These are phyloP conservation scores for Cladobotryum mycophilum DNA, from an alignment of 2,329 filamentous ascomycete species.

Conservation along the genomic window DNA sequence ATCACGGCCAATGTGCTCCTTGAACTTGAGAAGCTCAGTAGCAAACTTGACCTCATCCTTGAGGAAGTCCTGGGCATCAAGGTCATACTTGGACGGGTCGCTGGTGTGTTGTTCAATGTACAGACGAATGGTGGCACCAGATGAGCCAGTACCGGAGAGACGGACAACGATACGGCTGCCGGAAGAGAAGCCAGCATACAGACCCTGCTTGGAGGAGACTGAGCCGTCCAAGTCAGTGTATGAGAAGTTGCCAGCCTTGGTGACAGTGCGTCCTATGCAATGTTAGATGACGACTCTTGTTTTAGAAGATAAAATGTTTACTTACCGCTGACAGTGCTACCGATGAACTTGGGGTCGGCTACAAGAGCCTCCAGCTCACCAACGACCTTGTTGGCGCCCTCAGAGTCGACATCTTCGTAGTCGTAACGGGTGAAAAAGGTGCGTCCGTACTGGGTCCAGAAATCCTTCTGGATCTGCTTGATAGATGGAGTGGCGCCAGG, in stretches of 20 bases:
- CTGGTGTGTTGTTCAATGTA: constrained; percentile 95
- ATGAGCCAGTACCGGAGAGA: constrained; percentile 89
- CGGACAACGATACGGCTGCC: constrained; percentile 93
- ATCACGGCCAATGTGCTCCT: constrained; percentile 86
- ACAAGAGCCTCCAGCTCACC: constrained; percentile 74
- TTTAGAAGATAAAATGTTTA: constrained; percentile 9
- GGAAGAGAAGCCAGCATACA: constrained; percentile 90
- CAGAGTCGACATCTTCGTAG: constrained; percentile 90
- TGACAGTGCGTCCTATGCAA: constrained; percentile 62
- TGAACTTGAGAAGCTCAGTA: constrained; percentile 79
- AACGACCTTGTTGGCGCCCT: constrained; percentile 86
- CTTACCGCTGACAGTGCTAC: constrained; percentile 69
- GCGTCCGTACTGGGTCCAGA: constrained; percentile 93
- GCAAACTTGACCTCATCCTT: constrained; percentile 84
- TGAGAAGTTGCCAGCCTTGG: constrained; percentile 90
- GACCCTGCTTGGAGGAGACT: constrained; percentile 89
- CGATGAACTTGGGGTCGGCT: constrained; percentile 66
- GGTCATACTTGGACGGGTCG: constrained; percentile 68
- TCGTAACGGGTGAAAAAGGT: constrained; percentile 99
- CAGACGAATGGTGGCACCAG: constrained; percentile 89
- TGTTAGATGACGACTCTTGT: constrained; percentile 15
- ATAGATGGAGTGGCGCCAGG: constrained; percentile 81
- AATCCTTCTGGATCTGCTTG: constrained; percentile 91
- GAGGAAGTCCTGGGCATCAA: constrained; percentile 90
- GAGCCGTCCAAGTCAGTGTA: constrained; percentile 99